Evolutionary conservation across 2,329 filamentous ascomycete genomes (phyloP).

Genomic region (Monosporascus sp.): DNA sequence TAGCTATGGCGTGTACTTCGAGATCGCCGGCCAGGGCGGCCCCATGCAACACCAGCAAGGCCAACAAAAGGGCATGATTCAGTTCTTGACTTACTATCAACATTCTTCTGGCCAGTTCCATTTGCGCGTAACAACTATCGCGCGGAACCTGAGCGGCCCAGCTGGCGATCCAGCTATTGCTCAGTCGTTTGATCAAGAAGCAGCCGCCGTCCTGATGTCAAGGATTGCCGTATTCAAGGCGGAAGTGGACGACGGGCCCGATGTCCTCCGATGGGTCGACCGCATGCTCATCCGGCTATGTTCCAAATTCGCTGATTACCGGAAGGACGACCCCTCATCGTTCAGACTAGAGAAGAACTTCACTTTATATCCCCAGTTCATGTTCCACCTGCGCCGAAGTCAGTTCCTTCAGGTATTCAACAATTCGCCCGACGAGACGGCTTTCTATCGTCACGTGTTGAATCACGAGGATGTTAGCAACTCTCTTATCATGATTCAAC

Average conservation of each 20-base stretch:
- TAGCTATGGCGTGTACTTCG: slow-evolving; percentile 95
- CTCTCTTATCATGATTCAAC: slow-evolving; percentile 97
- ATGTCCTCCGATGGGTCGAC: slow-evolving; percentile 96
- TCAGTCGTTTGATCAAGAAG: slow-evolving; percentile 97
- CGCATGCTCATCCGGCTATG: slow-evolving; percentile 96
- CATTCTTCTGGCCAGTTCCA: slow-evolving; percentile 96
- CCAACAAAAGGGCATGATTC: slow-evolving; percentile 90
- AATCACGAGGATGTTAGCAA: slow-evolving; percentile 97
- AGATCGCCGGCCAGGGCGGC: slow-evolving; percentile 90
- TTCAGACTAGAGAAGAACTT: slow-evolving; percentile 99
- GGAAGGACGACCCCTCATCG: slow-evolving; percentile 95
- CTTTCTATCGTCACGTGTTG: slow-evolving; percentile 95
- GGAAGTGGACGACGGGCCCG: slow-evolving; percentile 96
- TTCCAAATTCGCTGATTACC: slow-evolving; percentile 94
- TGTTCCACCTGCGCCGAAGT: slow-evolving; percentile 96
- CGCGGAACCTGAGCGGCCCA: slow-evolving; percentile 84
- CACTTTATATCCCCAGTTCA: slow-evolving; percentile 96
- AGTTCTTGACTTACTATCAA: slow-evolving; percentile 98
- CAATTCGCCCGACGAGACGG: slow-evolving; percentile 97
- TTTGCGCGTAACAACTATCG: slow-evolving; percentile 89
- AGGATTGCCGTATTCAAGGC: slow-evolving; percentile 98
- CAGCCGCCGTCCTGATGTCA: slow-evolving; percentile 97
- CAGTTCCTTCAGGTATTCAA: slow-evolving; percentile 99
- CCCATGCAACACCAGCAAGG: slow-evolving; percentile 79
- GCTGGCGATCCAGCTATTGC: slow-evolving; percentile 92